Evolutionary conservation across 768 basidiomycete genomes (phyloP).

Genomic region (Imleria badia): DNA sequence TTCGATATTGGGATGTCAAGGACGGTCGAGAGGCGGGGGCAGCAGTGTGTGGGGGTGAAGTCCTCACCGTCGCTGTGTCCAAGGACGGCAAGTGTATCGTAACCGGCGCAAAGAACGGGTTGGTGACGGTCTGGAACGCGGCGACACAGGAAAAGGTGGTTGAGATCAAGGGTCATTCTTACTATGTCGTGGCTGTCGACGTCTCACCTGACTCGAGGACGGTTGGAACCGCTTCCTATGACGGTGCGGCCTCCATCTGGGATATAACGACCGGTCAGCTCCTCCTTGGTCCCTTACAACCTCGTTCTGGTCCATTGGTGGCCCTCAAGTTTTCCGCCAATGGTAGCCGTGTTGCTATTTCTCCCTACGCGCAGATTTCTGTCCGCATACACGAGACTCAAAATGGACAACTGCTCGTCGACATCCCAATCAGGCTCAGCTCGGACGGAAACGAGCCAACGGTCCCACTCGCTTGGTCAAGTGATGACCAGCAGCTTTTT

Average conservation of each 20-base stretch:
- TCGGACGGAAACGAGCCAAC: slow-evolving; percentile 14
- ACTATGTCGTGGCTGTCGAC: slow-evolving; percentile 16
- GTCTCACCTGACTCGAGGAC: slow-evolving; percentile 11
- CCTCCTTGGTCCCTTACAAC: slow-evolving; percentile 7
- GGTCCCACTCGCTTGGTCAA: slow-evolving; percentile 17
- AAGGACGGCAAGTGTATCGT: slow-evolving; percentile 10
- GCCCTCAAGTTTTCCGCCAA: slow-evolving; percentile 12
- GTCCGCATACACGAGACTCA: slow-evolving; percentile 10
- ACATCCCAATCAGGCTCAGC: slow-evolving; percentile 12
- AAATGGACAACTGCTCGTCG: slow-evolving; percentile 3
- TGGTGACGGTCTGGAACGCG: slow-evolving; percentile 11
- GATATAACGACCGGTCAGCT: slow-evolving; percentile 11
- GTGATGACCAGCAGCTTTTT: slow-evolving; percentile 12
- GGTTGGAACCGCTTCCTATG: slow-evolving; percentile 13
- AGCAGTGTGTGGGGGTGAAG: slow-evolving; percentile 1
- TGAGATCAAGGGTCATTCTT: slow-evolving; percentile 11
- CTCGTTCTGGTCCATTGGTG: slow-evolving; percentile 1
- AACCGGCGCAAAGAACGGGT: slow-evolving; percentile 13
- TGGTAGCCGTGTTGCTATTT: slow-evolving; percentile 5
- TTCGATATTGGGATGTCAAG: slow-evolving; percentile 7
- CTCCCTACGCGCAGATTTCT: slow-evolving; percentile 7
- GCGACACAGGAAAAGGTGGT: background rate
- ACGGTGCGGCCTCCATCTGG: slow-evolving; percentile 11
- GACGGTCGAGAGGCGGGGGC: background rate
- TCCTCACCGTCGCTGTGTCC: slow-evolving; percentile 10